These are phyloP conservation scores for Raffaelea arxii DNA, from an alignment of 2,329 filamentous ascomycete species.

Conservation along the genomic window DNA sequence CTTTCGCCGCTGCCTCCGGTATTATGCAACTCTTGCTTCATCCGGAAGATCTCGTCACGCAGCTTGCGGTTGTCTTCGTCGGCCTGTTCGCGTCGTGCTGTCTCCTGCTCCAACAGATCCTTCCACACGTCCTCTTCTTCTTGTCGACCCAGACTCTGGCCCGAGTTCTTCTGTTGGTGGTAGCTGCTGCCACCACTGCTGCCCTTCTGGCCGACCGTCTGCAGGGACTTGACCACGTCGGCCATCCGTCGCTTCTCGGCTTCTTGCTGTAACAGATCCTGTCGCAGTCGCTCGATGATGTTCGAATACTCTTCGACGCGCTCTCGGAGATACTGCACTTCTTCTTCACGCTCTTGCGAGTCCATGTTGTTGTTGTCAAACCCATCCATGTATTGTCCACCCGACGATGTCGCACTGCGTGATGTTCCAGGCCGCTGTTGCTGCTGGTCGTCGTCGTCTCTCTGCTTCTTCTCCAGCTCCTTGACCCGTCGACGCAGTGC, in stretches of 20 bases:
- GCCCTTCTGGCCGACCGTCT: constrained; percentile 50
- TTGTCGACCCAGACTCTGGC: constrained; percentile 38
- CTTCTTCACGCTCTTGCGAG: constrained; percentile 66
- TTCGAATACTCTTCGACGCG: constrained; percentile 74
- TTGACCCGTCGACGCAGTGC: constrained; percentile 69
- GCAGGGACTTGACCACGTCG: constrained; percentile 59
- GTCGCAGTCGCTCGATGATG: constrained; percentile 72
- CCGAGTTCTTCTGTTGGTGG: constrained; percentile 26
- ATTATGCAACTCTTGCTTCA: constrained; percentile 49
- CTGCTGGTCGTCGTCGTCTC: constrained; percentile 56
- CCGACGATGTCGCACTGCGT: constrained; percentile 44
- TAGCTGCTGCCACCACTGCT: too few relatives aligned
- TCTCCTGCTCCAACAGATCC: constrained; percentile 87
- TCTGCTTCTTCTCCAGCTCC: constrained; percentile 74
- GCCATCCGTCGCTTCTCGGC: constrained; percentile 79
- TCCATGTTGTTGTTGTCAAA: constrained; percentile 54
- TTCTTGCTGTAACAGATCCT: constrained; percentile 70
- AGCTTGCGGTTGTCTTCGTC: constrained; percentile 82
- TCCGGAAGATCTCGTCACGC: constrained; percentile 70
- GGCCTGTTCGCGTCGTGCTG: constrained; percentile 74
- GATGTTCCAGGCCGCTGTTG: constrained; percentile 52
- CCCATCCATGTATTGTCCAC: constrained; percentile 45
- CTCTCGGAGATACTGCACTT: constrained; percentile 76
- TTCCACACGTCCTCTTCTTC: constrained; percentile 83
- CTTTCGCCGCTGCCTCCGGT: constrained; percentile 14